phyloP scores from a whole-genome alignment of 352 stramenopile genomes.

The Elongisporangium anandrum region DNA sequence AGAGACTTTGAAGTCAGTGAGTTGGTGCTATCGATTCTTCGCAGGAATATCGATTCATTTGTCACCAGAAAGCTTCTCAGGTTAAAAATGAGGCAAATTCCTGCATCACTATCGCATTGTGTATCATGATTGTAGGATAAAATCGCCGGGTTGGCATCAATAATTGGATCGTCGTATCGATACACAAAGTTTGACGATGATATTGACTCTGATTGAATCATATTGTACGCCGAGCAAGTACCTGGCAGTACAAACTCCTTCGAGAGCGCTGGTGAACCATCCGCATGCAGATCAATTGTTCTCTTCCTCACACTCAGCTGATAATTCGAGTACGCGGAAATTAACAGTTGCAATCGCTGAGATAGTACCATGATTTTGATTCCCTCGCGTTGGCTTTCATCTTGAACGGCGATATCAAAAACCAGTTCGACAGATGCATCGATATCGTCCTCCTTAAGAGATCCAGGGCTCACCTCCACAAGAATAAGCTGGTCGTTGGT shows the following conservation, averaged over 20 bases:
- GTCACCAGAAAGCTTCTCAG: background rate
- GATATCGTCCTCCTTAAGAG: background rate
- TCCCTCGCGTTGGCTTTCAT: background rate
- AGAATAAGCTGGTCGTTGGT: background rate
- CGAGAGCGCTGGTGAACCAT: background rate
- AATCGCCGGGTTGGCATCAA: background rate
- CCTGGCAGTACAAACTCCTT: background rate
- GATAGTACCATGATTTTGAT: background rate
- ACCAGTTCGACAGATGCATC: background rate
- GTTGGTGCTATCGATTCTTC: background rate
- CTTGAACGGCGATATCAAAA: background rate
- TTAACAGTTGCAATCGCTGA: background rate
- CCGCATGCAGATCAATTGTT: background rate
- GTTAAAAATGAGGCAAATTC: background rate
- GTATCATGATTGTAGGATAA: background rate
- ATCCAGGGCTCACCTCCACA: background rate
- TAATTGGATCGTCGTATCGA: background rate
- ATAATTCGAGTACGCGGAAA: background rate
- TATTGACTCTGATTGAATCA: background rate
- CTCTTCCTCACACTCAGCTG: background rate
- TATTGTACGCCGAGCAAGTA: background rate
- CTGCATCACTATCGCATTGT: background rate
- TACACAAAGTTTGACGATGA: background rate
- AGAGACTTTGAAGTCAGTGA: background rate
- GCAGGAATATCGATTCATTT: background rate